Base-by-base conservation (phyloP, 2,329 filamentous ascomycete genomes). In the Herpomyces periplanetae region DNA sequence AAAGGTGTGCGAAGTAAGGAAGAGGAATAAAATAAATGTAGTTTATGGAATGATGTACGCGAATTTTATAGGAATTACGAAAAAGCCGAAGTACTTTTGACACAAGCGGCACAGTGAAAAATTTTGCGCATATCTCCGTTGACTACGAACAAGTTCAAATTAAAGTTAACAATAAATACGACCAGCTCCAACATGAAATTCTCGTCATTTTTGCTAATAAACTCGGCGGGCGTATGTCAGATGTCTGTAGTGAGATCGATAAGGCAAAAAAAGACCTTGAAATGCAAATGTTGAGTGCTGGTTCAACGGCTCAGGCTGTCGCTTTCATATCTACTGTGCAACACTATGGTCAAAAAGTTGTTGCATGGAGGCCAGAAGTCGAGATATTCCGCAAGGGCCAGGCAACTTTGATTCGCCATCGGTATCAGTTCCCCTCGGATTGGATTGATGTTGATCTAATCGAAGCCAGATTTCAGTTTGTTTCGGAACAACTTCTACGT, bases 101-200 rank as follows among this genome's bases (percentile, higher is more conserved):
- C 34, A 96, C 75, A 1, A 84, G 75, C 5, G 80, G 88, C 34
- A 68, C 84, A 27, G 80, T 63, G 37, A 63, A 66, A 15, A 64
- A 63, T 1, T 96, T 99, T 34, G 80, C 80, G 3, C 75, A 85
- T 37, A 58, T 91, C 20, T 69, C 64, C 3, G 71, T 99, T 31
- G 75, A 96, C 36, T 96, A 96, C 32, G 80, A 91, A 31, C 84
- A 96, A 38, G 80, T 96, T 0, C 84, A 96, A 39, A 69, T 75
- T 22, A 88, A 87, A 39, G 80, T 99, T 37, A 96, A 91, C 31
- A 69, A 71, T 30, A 96, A 91, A 37, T 99, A 96, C 34, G 84
- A 99, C 34, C 75, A 91, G 37, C 96, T 84, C 80, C 80, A 99
- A 37, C 69, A 88, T 30, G 80, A 99, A 27, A 85, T 96, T 21